phyloP scores from a whole-genome alignment of 176 grass and related monocot species.

The Eleusine indica region DNA sequence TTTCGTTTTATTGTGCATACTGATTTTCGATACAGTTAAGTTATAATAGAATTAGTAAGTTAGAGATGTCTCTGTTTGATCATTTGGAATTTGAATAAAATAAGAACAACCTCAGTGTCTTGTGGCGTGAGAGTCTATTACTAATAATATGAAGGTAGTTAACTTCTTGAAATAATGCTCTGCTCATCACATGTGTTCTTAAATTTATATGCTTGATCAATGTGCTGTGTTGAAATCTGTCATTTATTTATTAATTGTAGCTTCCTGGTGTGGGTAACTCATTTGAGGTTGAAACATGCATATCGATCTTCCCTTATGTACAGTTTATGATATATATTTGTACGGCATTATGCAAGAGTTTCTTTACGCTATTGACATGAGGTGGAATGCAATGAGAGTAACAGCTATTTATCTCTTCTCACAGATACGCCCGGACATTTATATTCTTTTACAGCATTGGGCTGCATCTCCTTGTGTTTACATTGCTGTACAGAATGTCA shows the following conservation, averaged over 20 bases:
- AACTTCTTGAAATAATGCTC: background rate
- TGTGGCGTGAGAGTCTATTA: background rate
- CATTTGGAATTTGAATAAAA: background rate
- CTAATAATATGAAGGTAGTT: background rate
- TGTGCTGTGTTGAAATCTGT: background rate
- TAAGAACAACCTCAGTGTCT: background rate
- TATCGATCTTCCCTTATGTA: background rate
- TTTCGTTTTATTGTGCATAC: constrained; percentile 4
- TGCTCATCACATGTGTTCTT: background rate
- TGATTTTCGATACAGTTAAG: constrained; percentile 20
- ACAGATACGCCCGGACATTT: constrained; percentile 93
- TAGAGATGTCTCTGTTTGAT: background rate
- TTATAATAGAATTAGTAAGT: background rate
- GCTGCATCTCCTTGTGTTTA: constrained; percentile 98
- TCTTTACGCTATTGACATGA: background rate
- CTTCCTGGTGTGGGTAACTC: background rate
- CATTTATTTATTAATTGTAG: constrained; percentile 1
- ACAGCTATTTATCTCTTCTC: constrained; percentile 28
- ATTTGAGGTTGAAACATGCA: background rate
- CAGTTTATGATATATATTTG: constrained; percentile 6
- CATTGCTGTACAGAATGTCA: constrained; percentile 98
- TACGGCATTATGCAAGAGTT: background rate
- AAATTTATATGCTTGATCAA: constrained; percentile 16
- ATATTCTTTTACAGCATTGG: constrained; percentile 99
- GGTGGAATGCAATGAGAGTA: background rate